Conservation (phyloP, 2,329 filamentous ascomycete genomes). For the Aspergillus cejpii region DNA sequence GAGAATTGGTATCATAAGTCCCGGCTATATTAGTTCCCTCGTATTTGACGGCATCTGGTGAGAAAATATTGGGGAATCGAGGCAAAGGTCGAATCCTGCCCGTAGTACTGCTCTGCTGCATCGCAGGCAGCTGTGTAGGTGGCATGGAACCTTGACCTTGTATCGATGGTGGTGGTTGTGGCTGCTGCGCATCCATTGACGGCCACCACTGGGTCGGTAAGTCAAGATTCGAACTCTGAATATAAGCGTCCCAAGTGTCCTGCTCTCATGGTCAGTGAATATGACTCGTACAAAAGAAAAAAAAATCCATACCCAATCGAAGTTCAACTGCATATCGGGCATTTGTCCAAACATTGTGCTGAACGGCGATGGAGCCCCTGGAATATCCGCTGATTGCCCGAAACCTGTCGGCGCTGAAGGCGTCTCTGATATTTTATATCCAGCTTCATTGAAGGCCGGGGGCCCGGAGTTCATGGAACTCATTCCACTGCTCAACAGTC, state of each 20-base stretch:
- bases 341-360: slow-evolving; percentile 49
- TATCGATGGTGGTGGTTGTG: slow-evolving; percentile 14
- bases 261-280: slow-evolving; percentile 31
- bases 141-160: slow-evolving; percentile 19
- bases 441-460: slow-evolving; percentile 25
- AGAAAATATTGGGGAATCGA: slow-evolving; percentile 14
- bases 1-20: neutral
- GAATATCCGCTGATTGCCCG: slow-evolving; percentile 28
- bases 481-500: slow-evolving; percentile 59
- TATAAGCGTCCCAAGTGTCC: slow-evolving; percentile 64
- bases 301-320: slow-evolving; percentile 56
- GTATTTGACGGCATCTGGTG: slow-evolving; percentile 1
- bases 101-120: slow-evolving; percentile 14
- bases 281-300: slow-evolving; percentile 2
- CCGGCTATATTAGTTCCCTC: neutral
- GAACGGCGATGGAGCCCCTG: slow-evolving; percentile 49
- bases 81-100: slow-evolving; percentile 14
- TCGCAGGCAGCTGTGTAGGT: slow-evolving; percentile 15
- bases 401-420: slow-evolving; percentile 18
- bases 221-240: slow-evolving; percentile 52
- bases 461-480: slow-evolving; percentile 41
- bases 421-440: slow-evolving; percentile 27
- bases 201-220: slow-evolving; percentile 37
- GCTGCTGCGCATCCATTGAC: slow-evolving; percentile 27
- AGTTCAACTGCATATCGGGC: slow-evolving; percentile 51